Evolutionary conservation across 78 protist genomes (phyloP), one percentile per base, ranked within the genome.

Genomic region (Paulinella micropora): DNA sequence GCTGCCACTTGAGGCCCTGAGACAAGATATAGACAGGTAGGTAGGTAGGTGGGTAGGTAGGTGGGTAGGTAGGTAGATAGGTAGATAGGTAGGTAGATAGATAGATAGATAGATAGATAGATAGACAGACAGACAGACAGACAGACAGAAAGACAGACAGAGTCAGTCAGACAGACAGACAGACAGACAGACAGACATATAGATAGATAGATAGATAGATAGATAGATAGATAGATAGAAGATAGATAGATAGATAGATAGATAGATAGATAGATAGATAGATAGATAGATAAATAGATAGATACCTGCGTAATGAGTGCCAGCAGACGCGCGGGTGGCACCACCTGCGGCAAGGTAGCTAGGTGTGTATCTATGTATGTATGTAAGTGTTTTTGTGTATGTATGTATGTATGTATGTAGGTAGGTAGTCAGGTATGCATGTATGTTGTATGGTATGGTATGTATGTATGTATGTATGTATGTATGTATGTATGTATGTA

Each of bases 241-340:
- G 15, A 15, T 81, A 81, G 29, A 51, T 51, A 15, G 32, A 51
- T 51, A 51, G 6, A 15, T 51, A 51, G 6, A 51, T 51, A 51
- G 6, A 51, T 51, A 51, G 32, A 51, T 15, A 51, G 32, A 51
- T 51, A 51, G 6, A 51, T 51, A 51, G 6, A 51, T 51, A 51
- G 6, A 51, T 51, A 51, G 6, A 51, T 51, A 51, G 6, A 51
- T 51, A 51, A 23, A 51, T 51, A 51, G 34, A 81, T 32, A 34
- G 4, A 15, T 4, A 81, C 84, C 84, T 81, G 84, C 6, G 84
- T 28, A 32, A 81, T 15, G 28, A 81, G 4, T 4, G 84, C 84
- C 37, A 81, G 84, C 84, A 81, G 84, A 28, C 84, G 84, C 6
- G 84, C 9, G 84, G 84, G 84, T 28, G 84, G 84, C 28, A 81